phyloP scores from a whole-genome alignment of 495 filamentous ascomycete genomes.

The Astrothelium macrocarpum region DNA sequence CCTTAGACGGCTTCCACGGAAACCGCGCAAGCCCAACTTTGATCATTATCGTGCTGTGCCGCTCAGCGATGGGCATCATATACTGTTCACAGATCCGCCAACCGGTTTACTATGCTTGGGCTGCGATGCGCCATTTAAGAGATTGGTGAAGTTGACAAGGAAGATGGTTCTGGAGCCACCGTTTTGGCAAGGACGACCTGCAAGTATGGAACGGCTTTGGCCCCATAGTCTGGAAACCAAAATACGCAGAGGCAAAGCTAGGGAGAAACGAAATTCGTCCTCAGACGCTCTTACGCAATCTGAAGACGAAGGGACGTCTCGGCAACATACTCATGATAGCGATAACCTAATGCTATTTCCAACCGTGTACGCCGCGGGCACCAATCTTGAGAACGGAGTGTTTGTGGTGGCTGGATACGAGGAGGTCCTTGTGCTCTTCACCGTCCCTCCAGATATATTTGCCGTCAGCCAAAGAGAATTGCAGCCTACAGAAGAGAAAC shows the following conservation, averaged over 20 bases:
- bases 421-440: slow-evolving; percentile 49
- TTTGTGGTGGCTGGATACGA: slow-evolving; percentile 53
- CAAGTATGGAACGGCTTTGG: neutral
- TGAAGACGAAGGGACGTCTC: slow-evolving; percentile 20
- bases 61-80: slow-evolving; percentile 57
- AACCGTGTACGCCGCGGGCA: slow-evolving; percentile 46
- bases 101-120: slow-evolving; percentile 55
- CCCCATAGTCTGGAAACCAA: neutral
- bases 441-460: slow-evolving; percentile 53
- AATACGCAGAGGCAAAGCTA: neutral
- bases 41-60: slow-evolving; percentile 63
- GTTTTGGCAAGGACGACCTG: slow-evolving; percentile 4
- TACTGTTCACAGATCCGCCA: slow-evolving; percentile 60
- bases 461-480: slow-evolving; percentile 16
- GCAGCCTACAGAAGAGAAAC: neutral
- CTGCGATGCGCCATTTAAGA: slow-evolving; percentile 52
- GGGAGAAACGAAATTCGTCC: neutral
- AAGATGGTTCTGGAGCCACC: slow-evolving; percentile 40
- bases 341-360: slow-evolving; percentile 10
- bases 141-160: slow-evolving; percentile 41
- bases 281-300: slow-evolving; percentile 15
- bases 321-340: neutral
- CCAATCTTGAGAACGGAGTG: slow-evolving; percentile 51
- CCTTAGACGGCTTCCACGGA: neutral
- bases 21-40: slow-evolving; percentile 18